Base-by-base conservation (phyloP, 768 basidiomycete species). In the Naganishia friedmannii region DNA sequence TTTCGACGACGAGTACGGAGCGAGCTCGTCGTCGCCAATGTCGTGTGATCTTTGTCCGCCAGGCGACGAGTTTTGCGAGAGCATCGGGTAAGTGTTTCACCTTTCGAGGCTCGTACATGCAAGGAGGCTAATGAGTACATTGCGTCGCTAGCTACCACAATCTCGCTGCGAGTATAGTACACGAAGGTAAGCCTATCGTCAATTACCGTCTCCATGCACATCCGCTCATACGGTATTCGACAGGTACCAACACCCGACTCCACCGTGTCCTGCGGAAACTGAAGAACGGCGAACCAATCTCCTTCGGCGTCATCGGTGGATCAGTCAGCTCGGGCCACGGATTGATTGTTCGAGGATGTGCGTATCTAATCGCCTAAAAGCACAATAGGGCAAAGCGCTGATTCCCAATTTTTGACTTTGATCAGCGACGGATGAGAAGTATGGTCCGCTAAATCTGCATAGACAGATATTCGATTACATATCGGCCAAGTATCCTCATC, bases 311-410 rank as follows among this genome's bases (percentile, higher is more conserved):
- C 17, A 34, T 68, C 17, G 67, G 67, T 9, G 67, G 67, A 45
- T 58, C 55, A 29, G 56, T 57, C 9, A 68, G 67, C 23, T 56
- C 67, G 15, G 67, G 67, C 3, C 67, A 68, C 26, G 67, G 67
- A 42, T 54, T 68, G 28, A 42, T n/a, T 54, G 37, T 29, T 42
- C 2, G 23, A 28, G 67, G 67, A 21, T 29, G 39, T 46, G 26
- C 8, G 60, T 63, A 26, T n/a, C 37, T n/a, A n/a, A 12, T 17
- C 23, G 3, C n/a, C n/a, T 6, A 6, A 51, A 23, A 13, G 7
- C 6, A 23, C 7, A 12, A n/a, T 51, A 29, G 34, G 3, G 6
- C 39, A n/a, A 58, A 3, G 34, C 9, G 34, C 17, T 23, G 57
- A 42, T 23, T 29, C 2, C 7, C 7, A n/a, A 19, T 34, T 3